These are phyloP conservation scores for Metahyphopichia silvanorum DNA, from an alignment of 805 yeast genomes.

Conservation along the genomic window DNA sequence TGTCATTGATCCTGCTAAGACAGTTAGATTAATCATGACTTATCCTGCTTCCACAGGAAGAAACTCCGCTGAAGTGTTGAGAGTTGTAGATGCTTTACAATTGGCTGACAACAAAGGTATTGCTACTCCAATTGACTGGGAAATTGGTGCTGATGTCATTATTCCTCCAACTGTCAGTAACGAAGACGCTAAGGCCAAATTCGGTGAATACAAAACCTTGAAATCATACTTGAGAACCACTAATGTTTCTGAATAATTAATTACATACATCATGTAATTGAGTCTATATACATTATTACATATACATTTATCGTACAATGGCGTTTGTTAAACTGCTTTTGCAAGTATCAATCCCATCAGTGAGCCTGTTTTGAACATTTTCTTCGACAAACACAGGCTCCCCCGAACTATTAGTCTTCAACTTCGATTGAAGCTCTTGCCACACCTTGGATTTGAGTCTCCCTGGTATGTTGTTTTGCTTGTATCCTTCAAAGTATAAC, in stretches of 20 bases:
- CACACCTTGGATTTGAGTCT: slow-evolving; percentile 33
- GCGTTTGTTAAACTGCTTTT: slow-evolving; percentile 7
- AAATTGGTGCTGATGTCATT: slow-evolving; percentile 69
- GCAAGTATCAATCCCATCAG: slow-evolving; percentile 14
- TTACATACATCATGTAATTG: not conserved
- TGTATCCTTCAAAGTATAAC: slow-evolving; percentile 32
- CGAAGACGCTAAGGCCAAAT: slow-evolving; percentile 55
- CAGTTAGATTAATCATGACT: slow-evolving; percentile 57
- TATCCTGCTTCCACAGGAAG: slow-evolving; percentile 77
- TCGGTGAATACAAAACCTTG: slow-evolving; percentile 58
- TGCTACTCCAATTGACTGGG: slow-evolving; percentile 74
- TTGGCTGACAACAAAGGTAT: slow-evolving; percentile 57
- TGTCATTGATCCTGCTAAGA: slow-evolving; percentile 65
- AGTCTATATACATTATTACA: slow-evolving; percentile 1
- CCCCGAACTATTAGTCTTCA: slow-evolving; percentile 27
- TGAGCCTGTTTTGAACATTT: no score
- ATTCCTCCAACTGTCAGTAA: slow-evolving; percentile 64
- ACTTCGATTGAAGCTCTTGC: slow-evolving; percentile 23
- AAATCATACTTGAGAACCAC: slow-evolving; percentile 66
- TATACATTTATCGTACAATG: slow-evolving; percentile 3
- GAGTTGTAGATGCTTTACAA: slow-evolving; percentile 70
- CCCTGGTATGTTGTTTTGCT: slow-evolving; percentile 11
- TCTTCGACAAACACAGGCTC: slow-evolving; percentile 23
- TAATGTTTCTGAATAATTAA: slow-evolving; percentile 12
- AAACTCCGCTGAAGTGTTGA: slow-evolving; percentile 70